These are phyloP conservation scores for Flaveria robusta DNA, from an alignment of 129 eudicot genomes.

Conservation along the genomic window DNA sequence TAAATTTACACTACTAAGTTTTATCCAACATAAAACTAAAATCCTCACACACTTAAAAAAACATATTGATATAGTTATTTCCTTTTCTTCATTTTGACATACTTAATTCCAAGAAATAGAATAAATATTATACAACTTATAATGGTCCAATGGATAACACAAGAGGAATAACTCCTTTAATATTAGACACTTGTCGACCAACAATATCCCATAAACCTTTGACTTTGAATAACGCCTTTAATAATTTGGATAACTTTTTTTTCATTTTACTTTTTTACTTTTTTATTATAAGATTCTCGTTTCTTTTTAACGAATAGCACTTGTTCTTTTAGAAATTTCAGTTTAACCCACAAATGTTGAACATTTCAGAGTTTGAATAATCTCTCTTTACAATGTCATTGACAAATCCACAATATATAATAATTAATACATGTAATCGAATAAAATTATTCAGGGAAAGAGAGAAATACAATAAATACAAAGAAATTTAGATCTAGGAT, in stretches of 20 bases:
- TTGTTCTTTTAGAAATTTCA: neutral
- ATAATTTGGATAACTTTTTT: neutral
- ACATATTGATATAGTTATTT: no score
- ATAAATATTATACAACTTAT: neutral
- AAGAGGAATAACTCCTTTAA: neutral
- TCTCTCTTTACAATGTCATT: no score
- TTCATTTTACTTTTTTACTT: neutral
- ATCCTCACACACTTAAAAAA: no score
- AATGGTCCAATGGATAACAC: neutral
- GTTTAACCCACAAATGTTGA: neutral
- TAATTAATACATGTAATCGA: no score
- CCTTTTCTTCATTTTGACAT: no score
- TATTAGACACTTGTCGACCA: neutral
- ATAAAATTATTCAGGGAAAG: no score
- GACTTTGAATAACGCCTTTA: neutral
- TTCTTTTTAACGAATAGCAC: neutral
- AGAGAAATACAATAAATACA: no score
- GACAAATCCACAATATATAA: no score
- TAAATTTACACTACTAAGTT: no score
- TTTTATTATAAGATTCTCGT: neutral
- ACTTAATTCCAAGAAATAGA: neutral
- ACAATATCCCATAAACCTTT: neutral
- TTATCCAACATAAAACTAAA: no score
- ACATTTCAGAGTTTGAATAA: no score
- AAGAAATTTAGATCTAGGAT: no score